phyloP scores from a whole-genome alignment of 192 early-diverging fungal species.

The Gamsiella multidivaricata region DNA sequence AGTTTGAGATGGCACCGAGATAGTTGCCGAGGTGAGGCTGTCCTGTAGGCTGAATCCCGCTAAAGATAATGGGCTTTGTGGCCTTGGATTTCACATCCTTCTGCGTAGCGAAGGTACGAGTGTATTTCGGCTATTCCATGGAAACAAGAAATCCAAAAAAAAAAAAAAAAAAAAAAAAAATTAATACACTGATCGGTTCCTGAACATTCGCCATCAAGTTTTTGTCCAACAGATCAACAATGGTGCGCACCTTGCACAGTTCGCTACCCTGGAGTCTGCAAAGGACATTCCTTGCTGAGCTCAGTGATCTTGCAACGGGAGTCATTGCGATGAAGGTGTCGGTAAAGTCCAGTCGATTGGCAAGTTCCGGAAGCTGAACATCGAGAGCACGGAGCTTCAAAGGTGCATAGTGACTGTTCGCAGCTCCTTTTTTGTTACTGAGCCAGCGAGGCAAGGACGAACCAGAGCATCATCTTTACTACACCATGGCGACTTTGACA shows the following conservation, averaged over 20 bases:
- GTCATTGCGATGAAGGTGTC: neutral
- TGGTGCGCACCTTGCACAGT: neutral
- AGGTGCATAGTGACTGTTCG: neutral
- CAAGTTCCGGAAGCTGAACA: neutral
- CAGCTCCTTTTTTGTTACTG: neutral
- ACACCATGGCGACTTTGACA: slow-evolving; percentile 1
- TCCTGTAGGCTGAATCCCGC: slow-evolving; percentile 95
- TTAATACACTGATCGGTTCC: too few species aligned
- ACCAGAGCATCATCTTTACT: neutral
- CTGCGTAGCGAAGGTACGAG: slow-evolving; percentile 7
- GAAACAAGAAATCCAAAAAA: neutral
- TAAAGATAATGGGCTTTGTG: slow-evolving; percentile 68
- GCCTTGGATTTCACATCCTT: slow-evolving; percentile 4
- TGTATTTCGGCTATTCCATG: neutral
- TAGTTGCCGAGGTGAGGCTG: slow-evolving; percentile 95
- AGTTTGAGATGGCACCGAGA: slow-evolving; percentile 88
- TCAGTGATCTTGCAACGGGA: neutral
- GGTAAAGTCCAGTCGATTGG: neutral
- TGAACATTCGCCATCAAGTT: neutral
- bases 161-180: neutral
- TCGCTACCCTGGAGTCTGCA: neutral
- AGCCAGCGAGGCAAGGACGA: too few species aligned
- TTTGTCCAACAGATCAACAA: neutral
- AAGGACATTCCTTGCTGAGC: neutral
- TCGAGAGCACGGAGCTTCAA: too few species aligned